Base-by-base conservation (phyloP, 306 rosid species). In the Geum urbanum region DNA sequence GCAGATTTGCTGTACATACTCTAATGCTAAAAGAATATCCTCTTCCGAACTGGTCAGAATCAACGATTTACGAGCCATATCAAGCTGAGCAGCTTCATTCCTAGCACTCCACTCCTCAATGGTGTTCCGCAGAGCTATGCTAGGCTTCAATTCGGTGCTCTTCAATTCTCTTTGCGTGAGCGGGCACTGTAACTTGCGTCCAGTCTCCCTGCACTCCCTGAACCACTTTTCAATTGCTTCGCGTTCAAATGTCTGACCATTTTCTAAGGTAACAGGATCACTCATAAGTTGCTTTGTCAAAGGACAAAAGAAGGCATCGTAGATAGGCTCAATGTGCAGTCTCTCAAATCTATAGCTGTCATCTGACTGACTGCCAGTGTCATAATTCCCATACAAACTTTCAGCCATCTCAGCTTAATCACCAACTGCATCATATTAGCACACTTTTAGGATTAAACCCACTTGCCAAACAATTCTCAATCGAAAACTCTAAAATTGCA, bases 71-170 rank as follows among this genome's bases (percentile, higher is more conserved):
- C 97, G 86, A 80, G 97, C 95, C 83, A 84, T 80, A 73, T 95
- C 99, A 72, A 95, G 88, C 89, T 95, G 97, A 69, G 86, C 96
- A 69, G 96, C 86, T 82, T 89, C 96, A 73, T 95, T 95, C 84
- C 99, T 95, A 7, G 96, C 82, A 80, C 82, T 95, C 99, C 99
- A 95, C 84, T 95, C 99, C 79, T 95, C 99, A 71, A 95, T 91
- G 77, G 99, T 95, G 91, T 95, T 89, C 14, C 97, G 87, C 83
- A 95, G 67, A 75, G 99, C 99, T 73, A 89, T 87, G 78, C 99
- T 95, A 53, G 99, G 92, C 80, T 95, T 95, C 82, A 95, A 74
- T 43, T 86, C 97, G 5, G 82, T 19, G 67, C 71, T 89, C 79
- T 43, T 84, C 18, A 95, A 72, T 73, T 95, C 96, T 43, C 78